Evolutionary conservation across 1,284 basidiomycete genomes (phyloP).

Genomic region (Fomitiporia mediterranea): DNA sequence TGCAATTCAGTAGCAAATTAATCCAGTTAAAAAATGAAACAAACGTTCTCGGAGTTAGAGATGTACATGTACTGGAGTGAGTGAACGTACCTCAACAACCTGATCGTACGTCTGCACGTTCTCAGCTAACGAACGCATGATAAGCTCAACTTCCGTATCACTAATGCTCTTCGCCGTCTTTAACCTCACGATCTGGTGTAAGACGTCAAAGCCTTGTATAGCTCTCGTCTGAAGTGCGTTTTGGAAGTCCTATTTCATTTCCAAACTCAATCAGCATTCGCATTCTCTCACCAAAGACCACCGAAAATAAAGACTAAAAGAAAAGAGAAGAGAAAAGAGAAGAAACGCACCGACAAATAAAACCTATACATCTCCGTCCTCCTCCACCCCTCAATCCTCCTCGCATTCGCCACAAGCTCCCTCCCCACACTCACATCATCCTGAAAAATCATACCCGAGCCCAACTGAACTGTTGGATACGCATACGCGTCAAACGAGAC

Average conservation of each 20-base stretch:
- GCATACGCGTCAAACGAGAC: slow-evolving; percentile 37
- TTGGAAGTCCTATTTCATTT: slow-evolving; percentile 57
- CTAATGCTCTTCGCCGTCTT: slow-evolving; percentile 56
- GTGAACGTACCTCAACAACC: slow-evolving; percentile 71
- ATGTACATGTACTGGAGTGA: too few species aligned
- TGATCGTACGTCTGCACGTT: slow-evolving; percentile 78
- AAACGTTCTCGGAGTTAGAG: too few species aligned
- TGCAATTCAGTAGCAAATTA: slow-evolving; percentile 31
- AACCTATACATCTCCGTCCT: slow-evolving; percentile 63
- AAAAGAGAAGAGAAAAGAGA: slow-evolving; percentile 1
- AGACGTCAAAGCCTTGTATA: slow-evolving; percentile 63
- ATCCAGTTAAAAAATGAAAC: background rate
- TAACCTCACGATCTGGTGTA: slow-evolving; percentile 69
- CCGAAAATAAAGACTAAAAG: too few species aligned
- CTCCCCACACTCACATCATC: slow-evolving; percentile 55
- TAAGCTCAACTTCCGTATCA: slow-evolving; percentile 65
- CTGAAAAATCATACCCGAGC: slow-evolving; percentile 63
- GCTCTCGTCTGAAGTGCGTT: slow-evolving; percentile 39
- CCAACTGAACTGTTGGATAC: slow-evolving; percentile 47
- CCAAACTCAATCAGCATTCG: background rate
- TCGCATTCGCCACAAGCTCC: slow-evolving; percentile 65
- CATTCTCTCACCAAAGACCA: background rate
- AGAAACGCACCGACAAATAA: slow-evolving; percentile 47
- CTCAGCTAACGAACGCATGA: slow-evolving; percentile 70
- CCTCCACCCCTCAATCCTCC: slow-evolving; percentile 79